phyloP scores from a whole-genome alignment of 345 rosid species.

The Sisymbrium altissimum region DNA sequence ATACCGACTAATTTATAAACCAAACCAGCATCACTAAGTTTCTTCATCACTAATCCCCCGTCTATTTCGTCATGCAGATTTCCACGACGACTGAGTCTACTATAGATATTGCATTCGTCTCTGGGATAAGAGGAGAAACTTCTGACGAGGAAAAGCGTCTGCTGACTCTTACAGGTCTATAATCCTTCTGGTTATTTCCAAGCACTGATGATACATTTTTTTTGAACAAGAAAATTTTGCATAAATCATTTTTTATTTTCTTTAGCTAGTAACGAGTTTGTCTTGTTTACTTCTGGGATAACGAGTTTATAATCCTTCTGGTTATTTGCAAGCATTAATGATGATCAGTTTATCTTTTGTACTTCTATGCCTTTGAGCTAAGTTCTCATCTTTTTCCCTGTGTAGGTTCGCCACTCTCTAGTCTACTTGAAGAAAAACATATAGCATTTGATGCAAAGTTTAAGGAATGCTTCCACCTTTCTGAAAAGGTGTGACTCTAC shows the following conservation, averaged over 20 bases:
- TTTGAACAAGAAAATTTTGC: too few relatives aligned
- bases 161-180: conserved; percentile 66
- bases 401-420: conserved; percentile 53
- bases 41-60: neutral
- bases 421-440: conserved; percentile 53
- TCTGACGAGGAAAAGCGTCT: conserved; percentile 57
- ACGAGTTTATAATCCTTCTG: conserved; percentile 31
- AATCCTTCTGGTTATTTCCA: neutral
- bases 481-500: conserved; percentile 50
- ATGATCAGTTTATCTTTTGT: neutral
- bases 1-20: neutral
- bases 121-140: conserved; percentile 46
- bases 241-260: too few relatives aligned
- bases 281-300: too few relatives aligned
- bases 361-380: neutral
- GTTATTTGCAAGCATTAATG: neutral
- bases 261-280: too few relatives aligned
- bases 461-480: conserved; percentile 47
- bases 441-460: conserved; percentile 70
- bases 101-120: conserved; percentile 67
- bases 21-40: neutral
- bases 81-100: conserved; percentile 60
- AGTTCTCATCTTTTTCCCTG: neutral
- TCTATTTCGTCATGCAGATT: conserved; percentile 44
- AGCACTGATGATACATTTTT: neutral